Base-by-base conservation (phyloP, 257 asterid species). In the Linderniella brevidens region DNA sequence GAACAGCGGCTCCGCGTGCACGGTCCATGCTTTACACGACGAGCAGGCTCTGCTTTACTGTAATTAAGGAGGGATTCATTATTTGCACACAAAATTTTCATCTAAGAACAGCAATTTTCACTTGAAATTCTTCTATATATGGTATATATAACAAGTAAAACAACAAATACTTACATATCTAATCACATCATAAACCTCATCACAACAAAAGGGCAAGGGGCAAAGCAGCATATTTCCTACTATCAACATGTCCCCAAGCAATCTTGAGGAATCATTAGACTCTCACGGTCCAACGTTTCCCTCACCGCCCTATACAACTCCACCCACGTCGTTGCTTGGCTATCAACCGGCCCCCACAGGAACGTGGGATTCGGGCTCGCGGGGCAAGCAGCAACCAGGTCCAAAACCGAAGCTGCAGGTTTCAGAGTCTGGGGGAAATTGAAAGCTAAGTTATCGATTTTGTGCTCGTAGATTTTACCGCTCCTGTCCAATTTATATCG, bases 391-490 rank as follows among this genome's bases (percentile, higher is more conserved):
- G 70, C 51, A 48, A 82, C 94, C 59, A 79, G 55, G 74, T 86
- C 92, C 54, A 79, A 61, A 46, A 86, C 77, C 32, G 80, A 73
- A 39, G 80, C 79, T 7, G 93, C 80, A 13, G 92, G 92, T 48
- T 59, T 79, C 17, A 79, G 49, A 12, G 65, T 52, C 65, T 58
- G 86, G 0, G 94, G 92, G 53, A 86, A 67, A 56, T 65, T 82
- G 77, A 82, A 79, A 1, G 92, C 94, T 68, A 82, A 49, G 45
- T 77, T 79, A 61, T 86, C 96, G 18, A 86, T 93, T 53, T 69
- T 82, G 68, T 82, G 97, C 69, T 82, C 92, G 64, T 80, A 86
- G 18, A 86, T 86, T 44, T 80, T 86, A 46, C 86, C 94, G 13
- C 70, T 70, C 25, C 92, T 54, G 50, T 82, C 97, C 65, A 86